A percentile compares a stretch with the other conserved stretches of the same genome.
phyloP scores from a whole-genome alignment of 148 eudicot species.

The Rhododendron ovatum region DNA sequence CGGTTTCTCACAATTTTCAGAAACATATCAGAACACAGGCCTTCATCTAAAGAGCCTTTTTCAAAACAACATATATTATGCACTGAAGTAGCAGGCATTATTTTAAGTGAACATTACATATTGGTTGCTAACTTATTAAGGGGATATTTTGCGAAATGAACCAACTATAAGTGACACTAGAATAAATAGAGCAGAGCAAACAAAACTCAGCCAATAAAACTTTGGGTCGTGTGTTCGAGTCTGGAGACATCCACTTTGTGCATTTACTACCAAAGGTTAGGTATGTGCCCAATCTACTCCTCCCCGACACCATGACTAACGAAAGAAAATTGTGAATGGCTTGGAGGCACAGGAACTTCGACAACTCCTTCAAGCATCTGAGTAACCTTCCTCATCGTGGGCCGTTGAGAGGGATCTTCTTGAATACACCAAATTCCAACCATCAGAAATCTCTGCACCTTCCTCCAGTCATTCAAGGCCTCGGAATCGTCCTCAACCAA shows the following conservation, averaged over 20 bases:
- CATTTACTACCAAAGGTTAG: not conserved
- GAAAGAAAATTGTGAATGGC: not conserved
- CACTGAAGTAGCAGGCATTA: too few relatives aligned
- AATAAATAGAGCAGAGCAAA: not conserved
- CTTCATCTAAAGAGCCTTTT: too few relatives aligned
- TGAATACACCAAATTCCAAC: not conserved
- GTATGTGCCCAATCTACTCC: not conserved
- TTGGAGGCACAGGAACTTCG: not conserved
- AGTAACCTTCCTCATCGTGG: not conserved
- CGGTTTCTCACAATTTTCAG: too few relatives aligned
- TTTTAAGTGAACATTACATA: too few relatives aligned
- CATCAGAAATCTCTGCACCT: not conserved
- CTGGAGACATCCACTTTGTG: not conserved
- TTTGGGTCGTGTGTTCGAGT: not conserved
- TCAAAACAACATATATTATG: too few relatives aligned
- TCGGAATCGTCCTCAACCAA: not conserved
- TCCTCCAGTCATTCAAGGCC: not conserved
- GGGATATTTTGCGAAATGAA: too few relatives aligned
- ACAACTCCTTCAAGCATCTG: not conserved
- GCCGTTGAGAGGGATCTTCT: conserved; percentile 10
- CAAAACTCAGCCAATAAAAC: not conserved
- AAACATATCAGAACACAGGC: too few relatives aligned
- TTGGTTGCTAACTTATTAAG: too few relatives aligned
- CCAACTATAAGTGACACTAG: not conserved
- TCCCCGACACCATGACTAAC: not conserved